Evolutionary conservation across 495 filamentous ascomycete species (phyloP).

Genomic region (Sabuloglossum arenarium): DNA sequence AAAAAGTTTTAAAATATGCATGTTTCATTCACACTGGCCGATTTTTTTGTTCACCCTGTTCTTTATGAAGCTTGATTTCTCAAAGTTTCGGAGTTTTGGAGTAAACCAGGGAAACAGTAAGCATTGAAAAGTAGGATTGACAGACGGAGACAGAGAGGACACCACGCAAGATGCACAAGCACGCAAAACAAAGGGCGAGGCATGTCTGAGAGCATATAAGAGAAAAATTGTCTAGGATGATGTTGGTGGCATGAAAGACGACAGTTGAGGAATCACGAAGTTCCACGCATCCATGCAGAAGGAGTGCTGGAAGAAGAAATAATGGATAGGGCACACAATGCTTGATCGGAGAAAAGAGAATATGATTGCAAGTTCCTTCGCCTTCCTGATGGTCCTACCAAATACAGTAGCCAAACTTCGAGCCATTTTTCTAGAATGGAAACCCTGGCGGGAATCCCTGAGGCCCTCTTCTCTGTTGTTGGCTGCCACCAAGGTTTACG

Average conservation of each 20-base stretch:
- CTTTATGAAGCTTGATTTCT: too few species aligned
- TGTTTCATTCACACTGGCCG: too few species aligned
- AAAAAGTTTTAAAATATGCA: too few species aligned
- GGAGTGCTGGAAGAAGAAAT: neutral
- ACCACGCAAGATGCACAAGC: neutral
- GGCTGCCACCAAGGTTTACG: neutral
- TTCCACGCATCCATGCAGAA: neutral
- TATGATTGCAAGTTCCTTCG: neutral
- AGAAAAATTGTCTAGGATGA: neutral
- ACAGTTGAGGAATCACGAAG: neutral
- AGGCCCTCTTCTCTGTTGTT: constrained; percentile 2
- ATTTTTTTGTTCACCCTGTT: too few species aligned
- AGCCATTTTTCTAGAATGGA: neutral
- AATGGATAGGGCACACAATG: neutral
- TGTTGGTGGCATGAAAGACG: neutral
- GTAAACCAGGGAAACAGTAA: too few species aligned
- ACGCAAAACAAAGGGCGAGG: neutral
- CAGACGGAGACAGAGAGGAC: neutral
- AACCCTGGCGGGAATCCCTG: neutral
- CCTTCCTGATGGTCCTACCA: neutral
- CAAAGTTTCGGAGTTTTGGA: too few species aligned
- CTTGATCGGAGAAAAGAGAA: neutral
- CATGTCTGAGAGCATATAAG: neutral
- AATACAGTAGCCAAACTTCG: neutral
- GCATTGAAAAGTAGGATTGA: too few species aligned